Conservation (phyloP, 176 grass and related monocot genomes). For the Zoysia pacifica region DNA sequence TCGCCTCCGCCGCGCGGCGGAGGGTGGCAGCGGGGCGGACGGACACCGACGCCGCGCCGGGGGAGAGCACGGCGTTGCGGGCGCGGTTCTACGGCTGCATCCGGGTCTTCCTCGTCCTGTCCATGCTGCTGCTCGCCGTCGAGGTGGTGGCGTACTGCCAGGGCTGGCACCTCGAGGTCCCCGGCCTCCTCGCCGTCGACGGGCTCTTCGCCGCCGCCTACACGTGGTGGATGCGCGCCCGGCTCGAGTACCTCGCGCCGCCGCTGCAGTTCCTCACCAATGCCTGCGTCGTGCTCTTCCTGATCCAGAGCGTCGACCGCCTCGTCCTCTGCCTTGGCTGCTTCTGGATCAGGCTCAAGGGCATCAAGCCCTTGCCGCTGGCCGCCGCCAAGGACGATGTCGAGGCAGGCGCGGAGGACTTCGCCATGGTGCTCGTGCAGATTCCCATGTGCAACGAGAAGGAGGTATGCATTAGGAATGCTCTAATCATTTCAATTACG, state of each 20-base stretch:
- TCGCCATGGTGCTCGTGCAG: conserved; percentile 86
- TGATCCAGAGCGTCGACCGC: conserved; percentile 80
- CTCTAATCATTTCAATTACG: no score
- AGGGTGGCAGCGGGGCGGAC: conserved; percentile 55
- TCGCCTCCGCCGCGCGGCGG: conserved; percentile 58
- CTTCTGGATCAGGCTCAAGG: conserved; percentile 82
- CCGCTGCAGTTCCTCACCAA: conserved; percentile 74
- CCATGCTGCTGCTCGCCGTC: conserved; percentile 60
- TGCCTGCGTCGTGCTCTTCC: conserved; percentile 75
- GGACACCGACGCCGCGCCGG: conserved; percentile 51
- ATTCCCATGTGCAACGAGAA: conserved; percentile 98
- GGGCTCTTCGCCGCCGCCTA: conserved; percentile 58
- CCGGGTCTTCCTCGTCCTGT: conserved; percentile 53
- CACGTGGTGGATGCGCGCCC: conserved; percentile 58
- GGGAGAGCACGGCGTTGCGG: conserved; percentile 61
- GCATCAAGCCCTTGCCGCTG: conserved; percentile 56
- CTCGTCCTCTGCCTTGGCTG: conserved; percentile 79
- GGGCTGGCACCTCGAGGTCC: conserved; percentile 64
- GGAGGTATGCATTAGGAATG: conserved; percentile 53
- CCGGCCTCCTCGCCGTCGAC: conserved; percentile 46
- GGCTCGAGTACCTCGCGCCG: conserved; percentile 67
- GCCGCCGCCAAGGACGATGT: conserved; percentile 49
- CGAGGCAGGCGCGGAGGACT: conserved; percentile 49
- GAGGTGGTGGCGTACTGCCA: conserved; percentile 71
- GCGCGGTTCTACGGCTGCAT: conserved; percentile 61